Conservation (phyloP, 2,329 filamentous ascomycete genomes). For the Botrytis deweyae region DNA sequence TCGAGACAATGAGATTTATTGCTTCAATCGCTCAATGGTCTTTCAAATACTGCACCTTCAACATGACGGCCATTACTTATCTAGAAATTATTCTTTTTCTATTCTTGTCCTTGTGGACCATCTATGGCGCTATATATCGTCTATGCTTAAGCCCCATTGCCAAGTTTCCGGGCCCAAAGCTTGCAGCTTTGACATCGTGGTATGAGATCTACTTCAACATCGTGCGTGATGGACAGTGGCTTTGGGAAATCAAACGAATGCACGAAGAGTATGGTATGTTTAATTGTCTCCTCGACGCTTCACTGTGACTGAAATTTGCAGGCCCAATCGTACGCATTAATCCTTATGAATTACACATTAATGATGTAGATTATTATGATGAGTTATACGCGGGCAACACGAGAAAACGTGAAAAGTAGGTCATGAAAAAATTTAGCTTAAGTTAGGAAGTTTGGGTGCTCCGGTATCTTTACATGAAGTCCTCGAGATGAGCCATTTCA, state of each 20-base stretch:
- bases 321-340: slow-evolving; percentile 18
- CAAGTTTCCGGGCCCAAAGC: slow-evolving; percentile 39
- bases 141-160: slow-evolving; percentile 41
- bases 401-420: slow-evolving; percentile 25
- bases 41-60: background rate
- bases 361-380: slow-evolving; percentile 41
- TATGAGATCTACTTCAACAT: slow-evolving; percentile 46
- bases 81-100: background rate
- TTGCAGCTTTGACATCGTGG: slow-evolving; percentile 38
- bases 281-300: slow-evolving; percentile 30
- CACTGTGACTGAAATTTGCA: background rate
- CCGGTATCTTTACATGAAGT: background rate
- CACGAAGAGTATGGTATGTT: slow-evolving; percentile 44
- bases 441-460: background rate
- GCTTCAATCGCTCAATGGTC: background rate
- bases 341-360: slow-evolving; percentile 44
- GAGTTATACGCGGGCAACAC: slow-evolving; percentile 41
- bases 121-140: slow-evolving; percentile 29
- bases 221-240: slow-evolving; percentile 44
- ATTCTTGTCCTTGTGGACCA: slow-evolving; percentile 8
- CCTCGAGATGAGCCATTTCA: background rate
- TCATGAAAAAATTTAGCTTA: slow-evolving; percentile 13
- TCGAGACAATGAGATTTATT: background rate
- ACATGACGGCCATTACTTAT: background rate
- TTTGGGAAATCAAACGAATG: slow-evolving; percentile 44